A percentile compares a stretch with the other conserved stretches of the same genome.
phyloP scores from a whole-genome alignment of 768 basidiomycete species.

The Boletellus sp. region DNA sequence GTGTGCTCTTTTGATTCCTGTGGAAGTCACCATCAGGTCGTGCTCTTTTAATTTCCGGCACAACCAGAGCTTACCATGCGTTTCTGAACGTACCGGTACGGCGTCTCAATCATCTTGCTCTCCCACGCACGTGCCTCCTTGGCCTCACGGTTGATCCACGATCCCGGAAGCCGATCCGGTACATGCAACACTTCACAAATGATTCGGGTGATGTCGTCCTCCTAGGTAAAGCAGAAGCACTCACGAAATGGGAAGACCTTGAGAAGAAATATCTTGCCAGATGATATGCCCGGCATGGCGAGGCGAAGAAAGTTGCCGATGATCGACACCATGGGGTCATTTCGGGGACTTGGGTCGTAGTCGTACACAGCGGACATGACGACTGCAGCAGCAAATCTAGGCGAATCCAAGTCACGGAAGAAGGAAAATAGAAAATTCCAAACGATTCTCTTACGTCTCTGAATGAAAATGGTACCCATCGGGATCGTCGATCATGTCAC shows the following conservation, averaged over 20 bases:
- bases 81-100: conserved; percentile 25
- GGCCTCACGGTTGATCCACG: conserved; percentile 35
- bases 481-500: not conserved
- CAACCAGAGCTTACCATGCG: conserved; percentile 21
- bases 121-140: not conserved
- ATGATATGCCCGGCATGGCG: not conserved
- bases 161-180: conserved; percentile 39
- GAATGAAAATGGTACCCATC: not conserved
- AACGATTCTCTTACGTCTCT: not conserved
- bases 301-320: not conserved
- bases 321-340: conserved; percentile 10
- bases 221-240: not conserved
- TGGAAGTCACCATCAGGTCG: too few relatives aligned
- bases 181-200: conserved; percentile 2
- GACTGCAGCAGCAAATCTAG: conserved; percentile 32
- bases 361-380: conserved; percentile 12
- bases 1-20: not conserved
- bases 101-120: conserved; percentile 11
- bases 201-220: not conserved
- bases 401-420: too few relatives aligned
- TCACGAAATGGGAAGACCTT: too few relatives aligned
- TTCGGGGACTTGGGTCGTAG: conserved; percentile 9
- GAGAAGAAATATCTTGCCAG: not conserved
- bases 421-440: too few relatives aligned
- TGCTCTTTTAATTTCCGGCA: too few relatives aligned